A percentile compares a stretch with the other conserved stretches of the same genome.
Conservation (phyloP, 371 early-diverging fungal species). For the Mortierella sp. region DNA sequence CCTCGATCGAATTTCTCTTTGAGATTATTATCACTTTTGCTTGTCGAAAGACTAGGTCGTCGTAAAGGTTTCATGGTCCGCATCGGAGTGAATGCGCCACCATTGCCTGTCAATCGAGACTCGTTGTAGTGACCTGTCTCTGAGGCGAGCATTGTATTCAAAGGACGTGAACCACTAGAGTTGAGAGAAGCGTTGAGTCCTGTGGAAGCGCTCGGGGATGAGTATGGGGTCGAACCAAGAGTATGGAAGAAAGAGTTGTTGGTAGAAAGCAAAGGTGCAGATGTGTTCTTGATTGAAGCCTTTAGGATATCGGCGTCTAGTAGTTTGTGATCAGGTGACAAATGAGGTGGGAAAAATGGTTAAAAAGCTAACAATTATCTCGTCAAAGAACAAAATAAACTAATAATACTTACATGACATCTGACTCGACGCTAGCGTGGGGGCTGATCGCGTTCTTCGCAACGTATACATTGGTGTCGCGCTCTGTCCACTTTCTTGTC, state of each 20-base stretch:
- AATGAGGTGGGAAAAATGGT: no score
- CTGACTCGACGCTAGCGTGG: slow-evolving; percentile 31
- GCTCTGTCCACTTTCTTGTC: no score
- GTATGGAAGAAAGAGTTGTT: no score
- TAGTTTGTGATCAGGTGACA: no score
- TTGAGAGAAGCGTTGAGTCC: no score
- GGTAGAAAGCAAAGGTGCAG: slow-evolving; percentile 19
- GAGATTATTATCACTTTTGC: slow-evolving; percentile 46
- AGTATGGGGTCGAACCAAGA: no score
- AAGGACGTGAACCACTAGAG: no score
- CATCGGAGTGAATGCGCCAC: slow-evolving; percentile 17
- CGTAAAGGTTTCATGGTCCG: slow-evolving; percentile 35
- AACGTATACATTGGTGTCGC: slow-evolving; percentile 14
- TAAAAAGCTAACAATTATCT: background rate
- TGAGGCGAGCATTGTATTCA: background rate
- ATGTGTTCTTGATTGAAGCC: slow-evolving; percentile 36
- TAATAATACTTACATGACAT: slow-evolving; percentile 34
- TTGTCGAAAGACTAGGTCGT: slow-evolving; percentile 24
- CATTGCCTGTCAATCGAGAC: slow-evolving; percentile 1
- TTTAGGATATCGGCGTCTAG: slow-evolving; percentile 48
- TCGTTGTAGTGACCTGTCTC: slow-evolving; percentile 1
- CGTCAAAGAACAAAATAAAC: background rate
- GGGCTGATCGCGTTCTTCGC: slow-evolving; percentile 42
- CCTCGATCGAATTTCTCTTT: slow-evolving; percentile 1
- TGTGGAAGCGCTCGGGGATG: no score